These are phyloP conservation scores for Crucihimalaya himalaica DNA, from an alignment of 345 rosid genomes.

Conservation along the genomic window DNA sequence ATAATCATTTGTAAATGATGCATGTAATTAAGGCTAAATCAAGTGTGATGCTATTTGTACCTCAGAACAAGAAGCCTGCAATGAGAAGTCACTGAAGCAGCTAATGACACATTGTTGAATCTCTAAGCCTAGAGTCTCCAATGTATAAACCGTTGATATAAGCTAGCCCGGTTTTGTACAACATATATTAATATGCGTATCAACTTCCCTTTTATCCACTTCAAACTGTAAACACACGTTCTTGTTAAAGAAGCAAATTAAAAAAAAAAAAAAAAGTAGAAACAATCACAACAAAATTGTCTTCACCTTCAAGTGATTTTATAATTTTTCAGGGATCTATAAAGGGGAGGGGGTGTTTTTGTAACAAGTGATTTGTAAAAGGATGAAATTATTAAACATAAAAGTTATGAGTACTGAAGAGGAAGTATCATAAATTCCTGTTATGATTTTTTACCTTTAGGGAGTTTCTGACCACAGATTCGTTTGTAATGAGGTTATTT, in stretches of 20 bases:
- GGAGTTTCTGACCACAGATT: constrained; percentile 58
- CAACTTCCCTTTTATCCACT: constrained; percentile 48
- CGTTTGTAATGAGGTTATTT: constrained; percentile 38
- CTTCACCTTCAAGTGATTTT: neutral
- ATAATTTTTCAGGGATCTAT: neutral
- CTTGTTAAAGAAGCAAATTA: neutral
- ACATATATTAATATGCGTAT: constrained; percentile 61
- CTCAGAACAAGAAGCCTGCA: constrained; percentile 86
- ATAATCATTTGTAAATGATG: neutral
- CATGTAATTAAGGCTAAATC: neutral
- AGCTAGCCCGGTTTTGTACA: constrained; percentile 72
- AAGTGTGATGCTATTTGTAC: constrained; percentile 32
- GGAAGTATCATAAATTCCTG: neutral
- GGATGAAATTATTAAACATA: neutral
- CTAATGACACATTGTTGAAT: constrained; percentile 81
- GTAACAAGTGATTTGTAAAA: neutral
- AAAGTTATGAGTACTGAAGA: neutral
- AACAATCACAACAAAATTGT: neutral
- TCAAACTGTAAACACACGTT: constrained; percentile 48
- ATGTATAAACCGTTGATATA: constrained; percentile 67
- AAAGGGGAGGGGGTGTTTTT: neutral
- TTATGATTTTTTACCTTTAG: constrained; percentile 57
- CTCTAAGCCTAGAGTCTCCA: constrained; percentile 76
- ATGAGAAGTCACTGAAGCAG: constrained; percentile 76
- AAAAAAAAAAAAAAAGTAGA: neutral